Base-by-base conservation (phyloP, 1,284 basidiomycete species). In the Melampsora allii-populina region DNA sequence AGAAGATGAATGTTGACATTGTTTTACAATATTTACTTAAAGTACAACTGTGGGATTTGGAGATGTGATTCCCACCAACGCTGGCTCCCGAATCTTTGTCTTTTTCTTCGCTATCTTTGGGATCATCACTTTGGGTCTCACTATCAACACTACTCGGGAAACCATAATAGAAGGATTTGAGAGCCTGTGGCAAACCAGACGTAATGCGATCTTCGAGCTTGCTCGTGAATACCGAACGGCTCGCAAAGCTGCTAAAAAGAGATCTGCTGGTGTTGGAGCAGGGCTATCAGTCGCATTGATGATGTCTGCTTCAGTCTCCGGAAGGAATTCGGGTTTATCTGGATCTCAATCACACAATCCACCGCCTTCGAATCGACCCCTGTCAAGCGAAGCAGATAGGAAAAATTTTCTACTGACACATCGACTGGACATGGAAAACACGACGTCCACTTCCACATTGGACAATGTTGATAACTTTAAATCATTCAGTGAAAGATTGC, bases 21-120 rank as follows among this genome's bases (percentile, higher is more conserved):
- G 1, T 42, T 42, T 9, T 42, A 42, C 12, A 14, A 42, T 42
- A 12, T 42, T 42, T 12, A 6, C 39, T 14, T 14, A 1, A 42
- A 73, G 71, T 14, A 73, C 71, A 33, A 73, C 71, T 9, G 71
- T 73, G 21, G 71, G 71, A 12, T 73, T 73, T 66, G 71, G 71
- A 7, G 71, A 73, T 50, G 65, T 73, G 42, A 39, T 58, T 36
- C 71, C 71, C 33, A 73, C 53, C 46, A 61, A 63, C 21, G 5
- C 58, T n/a, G n/a, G 56, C 39, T 56, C 71, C n/a, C 48, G 71
- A 19, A 27, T 61, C 24, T 66, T 73, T 45, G 56, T 50, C 24
- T 73, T 73, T 56, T 66, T 73, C n/a, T 73, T 66, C 31, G 56
- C 71, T 27, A 73, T 73, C 39, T 63, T 29, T 19, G 71, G 71